Conservation (phyloP, 2,329 filamentous ascomycete species). For the Beauveria sp. region DNA sequence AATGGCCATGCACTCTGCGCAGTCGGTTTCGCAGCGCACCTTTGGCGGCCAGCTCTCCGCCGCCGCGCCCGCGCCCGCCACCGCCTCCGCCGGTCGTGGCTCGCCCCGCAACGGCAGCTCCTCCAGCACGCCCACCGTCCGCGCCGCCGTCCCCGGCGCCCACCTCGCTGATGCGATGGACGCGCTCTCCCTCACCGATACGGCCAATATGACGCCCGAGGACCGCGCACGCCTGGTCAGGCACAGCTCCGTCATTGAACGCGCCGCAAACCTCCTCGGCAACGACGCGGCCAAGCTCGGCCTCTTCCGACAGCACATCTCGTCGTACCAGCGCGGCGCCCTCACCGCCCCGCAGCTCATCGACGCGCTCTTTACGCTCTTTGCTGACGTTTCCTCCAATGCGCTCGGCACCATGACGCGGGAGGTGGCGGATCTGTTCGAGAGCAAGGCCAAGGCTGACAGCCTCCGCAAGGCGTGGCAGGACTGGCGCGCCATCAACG, state of each 20-base stretch:
- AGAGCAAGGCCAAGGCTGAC: constrained; percentile 68
- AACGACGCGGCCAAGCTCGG: constrained; percentile 68
- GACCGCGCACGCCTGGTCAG: constrained; percentile 74
- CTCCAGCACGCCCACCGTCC: constrained; percentile 14
- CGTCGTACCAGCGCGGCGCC: constrained; percentile 63
- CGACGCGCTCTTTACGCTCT: constrained; percentile 80
- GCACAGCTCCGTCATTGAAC: constrained; percentile 78
- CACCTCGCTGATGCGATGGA: constrained; percentile 34
- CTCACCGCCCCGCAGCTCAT: constrained; percentile 70
- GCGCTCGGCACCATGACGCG: constrained; percentile 84
- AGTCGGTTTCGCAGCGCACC: constrained; percentile 68
- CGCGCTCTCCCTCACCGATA: constrained; percentile 42
- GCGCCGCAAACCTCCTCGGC: constrained; percentile 71
- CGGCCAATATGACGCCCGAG: constrained; percentile 55
- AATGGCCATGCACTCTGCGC: constrained; percentile 82
- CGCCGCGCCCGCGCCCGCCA: constrained; percentile 20
- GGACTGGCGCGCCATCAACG: constrained; percentile 91
- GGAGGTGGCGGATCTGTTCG: constrained; percentile 87
- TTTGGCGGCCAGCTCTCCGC: constrained; percentile 77
- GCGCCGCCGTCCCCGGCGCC: constrained; percentile 13
- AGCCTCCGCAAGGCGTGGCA: constrained; percentile 78
- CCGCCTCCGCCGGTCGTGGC: constrained; percentile 13
- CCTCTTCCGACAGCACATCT: constrained; percentile 73
- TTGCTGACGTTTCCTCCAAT: constrained; percentile 66
- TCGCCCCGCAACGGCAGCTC: constrained; percentile 15